Evolutionary conservation across 768 basidiomycete species (phyloP).

Genomic region (Leccinum disarticulatum): DNA sequence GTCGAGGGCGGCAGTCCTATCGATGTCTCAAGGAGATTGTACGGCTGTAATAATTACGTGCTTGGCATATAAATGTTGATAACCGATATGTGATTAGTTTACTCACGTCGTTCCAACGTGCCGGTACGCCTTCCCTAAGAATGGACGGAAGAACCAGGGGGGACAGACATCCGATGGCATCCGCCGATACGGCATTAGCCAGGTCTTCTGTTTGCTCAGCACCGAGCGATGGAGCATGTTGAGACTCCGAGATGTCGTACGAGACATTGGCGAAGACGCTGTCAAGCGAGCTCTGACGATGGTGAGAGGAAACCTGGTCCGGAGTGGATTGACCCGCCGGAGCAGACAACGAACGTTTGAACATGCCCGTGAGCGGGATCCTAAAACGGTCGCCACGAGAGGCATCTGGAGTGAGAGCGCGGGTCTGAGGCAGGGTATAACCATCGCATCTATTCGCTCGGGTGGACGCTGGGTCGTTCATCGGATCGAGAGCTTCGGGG

Average conservation of each 20-base stretch:
- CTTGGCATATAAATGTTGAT: conserved; percentile 9
- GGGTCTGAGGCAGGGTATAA: conserved; percentile 12
- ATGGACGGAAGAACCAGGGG: conserved; percentile 33
- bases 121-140: conserved; percentile 29
- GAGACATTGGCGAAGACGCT: conserved; percentile 33
- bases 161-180: conserved; percentile 29
- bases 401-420: conserved; percentile 32
- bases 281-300: conserved; percentile 25
- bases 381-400: conserved; percentile 35
- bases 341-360: conserved; percentile 62
- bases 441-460: conserved; percentile 5
- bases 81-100: conserved; percentile 10
- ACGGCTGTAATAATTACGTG: conserved; percentile 30
- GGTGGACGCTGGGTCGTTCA: conserved; percentile 1
- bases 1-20: conserved; percentile 26
- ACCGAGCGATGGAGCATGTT: conserved; percentile 11
- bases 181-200: conserved; percentile 19
- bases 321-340: conserved; percentile 37
- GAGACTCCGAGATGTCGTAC: conserved; percentile 30
- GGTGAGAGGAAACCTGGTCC: conserved; percentile 12
- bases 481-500: not conserved
- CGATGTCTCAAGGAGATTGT: conserved; percentile 35
- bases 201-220: conserved; percentile 26
- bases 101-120: conserved; percentile 37
- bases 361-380: conserved; percentile 61